Base-by-base conservation (phyloP, 805 yeast genomes). In the Candida easanensis region DNA sequence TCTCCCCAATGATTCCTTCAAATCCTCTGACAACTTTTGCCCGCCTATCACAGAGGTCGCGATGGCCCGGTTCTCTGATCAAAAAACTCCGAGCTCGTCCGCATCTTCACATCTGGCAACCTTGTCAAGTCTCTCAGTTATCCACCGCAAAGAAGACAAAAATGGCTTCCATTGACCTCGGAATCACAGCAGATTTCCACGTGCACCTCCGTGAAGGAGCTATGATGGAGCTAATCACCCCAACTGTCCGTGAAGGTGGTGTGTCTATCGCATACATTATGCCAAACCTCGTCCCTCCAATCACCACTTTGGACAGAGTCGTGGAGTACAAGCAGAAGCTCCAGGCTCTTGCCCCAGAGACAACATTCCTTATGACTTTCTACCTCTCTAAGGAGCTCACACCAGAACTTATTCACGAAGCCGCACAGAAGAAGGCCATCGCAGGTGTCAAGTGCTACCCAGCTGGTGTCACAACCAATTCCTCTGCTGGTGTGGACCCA, bases 381-480 rank as follows among this genome's bases (percentile, higher is more conserved):
- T 93, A 93, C 56, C 73, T 93, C 32, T 77, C 84, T 39, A 79
- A 76, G 42, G 85, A 80, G 1, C 69, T 93, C 50, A 88, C 96
- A 1, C 97, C 98, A 0, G 95, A 87, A 51, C 69, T 88, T 32
- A 82, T 93, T 44, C 80, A 77, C 42, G 76, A 79, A 49, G 98
- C 97, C 27, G 95, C 90, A 7, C 60, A 71, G 42, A 57, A 66
- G 15, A 82, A 82, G 2, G 80, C 79, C 30, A 80, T 91, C 42
- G 73, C 80, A 23, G 99, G 99, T 44, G 88, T 93, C 53, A 93
- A 93, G 64, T 89, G 96, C 62, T 93, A 93, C 63, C 99, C 99
- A 33, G 97, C 98, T 2, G 99, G 99, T 35, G 99, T 93, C 25
- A 93, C 99, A n/a, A 93, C 99, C 31, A 93, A 93, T 68, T 88